Percentiles rank a stretch among this genome's conserved stretches.
phyloP scores from a whole-genome alignment of 441 rosid species.

The Bocquillonia castaneifolia region DNA sequence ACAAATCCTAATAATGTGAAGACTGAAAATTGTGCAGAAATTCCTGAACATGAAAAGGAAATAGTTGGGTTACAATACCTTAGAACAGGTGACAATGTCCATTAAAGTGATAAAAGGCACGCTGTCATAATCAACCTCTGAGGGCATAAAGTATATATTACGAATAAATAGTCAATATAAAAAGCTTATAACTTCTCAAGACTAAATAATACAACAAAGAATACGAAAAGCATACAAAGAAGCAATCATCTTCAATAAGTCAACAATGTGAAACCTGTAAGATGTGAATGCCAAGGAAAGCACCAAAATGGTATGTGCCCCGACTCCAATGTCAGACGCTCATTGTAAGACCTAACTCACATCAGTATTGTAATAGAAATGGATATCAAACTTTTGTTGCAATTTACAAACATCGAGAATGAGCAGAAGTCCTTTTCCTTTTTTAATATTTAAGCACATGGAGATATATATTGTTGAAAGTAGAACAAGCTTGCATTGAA shows the following conservation, averaged over 20 bases:
- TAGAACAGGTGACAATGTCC: constrained; percentile 44
- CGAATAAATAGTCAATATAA: constrained; percentile 8
- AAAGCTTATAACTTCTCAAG: constrained; percentile 1
- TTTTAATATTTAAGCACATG: not conserved
- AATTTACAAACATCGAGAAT: not conserved
- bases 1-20: not conserved
- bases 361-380: not conserved
- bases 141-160: constrained; percentile 13
- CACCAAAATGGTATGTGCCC: constrained; percentile 57
- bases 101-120: constrained; percentile 44
- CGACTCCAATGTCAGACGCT: constrained; percentile 36
- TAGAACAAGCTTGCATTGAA: too few species aligned
- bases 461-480: too few species aligned
- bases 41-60: constrained; percentile 3
- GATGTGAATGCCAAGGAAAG: constrained; percentile 53
- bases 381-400: constrained; percentile 1
- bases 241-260: not conserved
- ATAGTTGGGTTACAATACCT: constrained; percentile 33
- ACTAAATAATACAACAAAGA: constrained; percentile 13
- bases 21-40: not conserved
- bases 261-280: constrained; percentile 54
- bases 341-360: constrained; percentile 42
- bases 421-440: not conserved
- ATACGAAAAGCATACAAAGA: constrained; percentile 7
- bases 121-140: constrained; percentile 51